Conservation (phyloP, 2,329 filamentous ascomycete genomes). For the Cryphonectria japonica region DNA sequence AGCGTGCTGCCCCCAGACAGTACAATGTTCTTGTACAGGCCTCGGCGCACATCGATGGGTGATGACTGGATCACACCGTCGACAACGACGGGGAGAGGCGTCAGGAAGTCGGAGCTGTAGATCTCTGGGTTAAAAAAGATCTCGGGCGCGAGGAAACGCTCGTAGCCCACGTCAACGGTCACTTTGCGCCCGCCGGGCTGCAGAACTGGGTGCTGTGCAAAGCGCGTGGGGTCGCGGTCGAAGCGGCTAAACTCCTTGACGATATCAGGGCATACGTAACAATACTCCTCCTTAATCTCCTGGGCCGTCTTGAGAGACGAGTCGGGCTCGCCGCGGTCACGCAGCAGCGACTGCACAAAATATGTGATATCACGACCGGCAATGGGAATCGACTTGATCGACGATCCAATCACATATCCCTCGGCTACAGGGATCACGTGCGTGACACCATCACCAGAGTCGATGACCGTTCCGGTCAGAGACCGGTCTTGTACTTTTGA, state of each 20-base stretch:
- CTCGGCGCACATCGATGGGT: slow-evolving; percentile 94
- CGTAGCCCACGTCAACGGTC: slow-evolving; percentile 91
- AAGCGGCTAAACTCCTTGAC: slow-evolving; percentile 97
- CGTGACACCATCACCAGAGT: slow-evolving; percentile 97
- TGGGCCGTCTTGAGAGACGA: slow-evolving; percentile 97
- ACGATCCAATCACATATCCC: slow-evolving; percentile 98
- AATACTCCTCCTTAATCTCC: slow-evolving; percentile 98
- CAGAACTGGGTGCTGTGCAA: slow-evolving; percentile 85
- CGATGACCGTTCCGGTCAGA: slow-evolving; percentile 95
- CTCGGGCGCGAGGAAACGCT: slow-evolving; percentile 95
- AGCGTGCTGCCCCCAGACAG: slow-evolving; percentile 94
- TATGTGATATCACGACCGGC: slow-evolving; percentile 98
- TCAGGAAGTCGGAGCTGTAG: slow-evolving; percentile 98
- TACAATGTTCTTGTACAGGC: slow-evolving; percentile 99
- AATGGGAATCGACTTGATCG: slow-evolving; percentile 98
- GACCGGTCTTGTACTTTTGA: slow-evolving; percentile 97
- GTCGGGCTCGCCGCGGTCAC: slow-evolving; percentile 95
- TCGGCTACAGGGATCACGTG: slow-evolving; percentile 99
- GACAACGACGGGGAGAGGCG: slow-evolving; percentile 89
- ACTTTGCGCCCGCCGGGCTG: slow-evolving; percentile 85
- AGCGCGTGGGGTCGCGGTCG: slow-evolving; percentile 88
- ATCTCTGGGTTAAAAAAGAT: slow-evolving; percentile 99
- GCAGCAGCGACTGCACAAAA: slow-evolving; percentile 93
- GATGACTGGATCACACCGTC: slow-evolving; percentile 97
- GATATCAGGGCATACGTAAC: slow-evolving; percentile 97